Conservation (phyloP, 495 filamentous ascomycete species). For the Chaetomidium leptoderma region DNA sequence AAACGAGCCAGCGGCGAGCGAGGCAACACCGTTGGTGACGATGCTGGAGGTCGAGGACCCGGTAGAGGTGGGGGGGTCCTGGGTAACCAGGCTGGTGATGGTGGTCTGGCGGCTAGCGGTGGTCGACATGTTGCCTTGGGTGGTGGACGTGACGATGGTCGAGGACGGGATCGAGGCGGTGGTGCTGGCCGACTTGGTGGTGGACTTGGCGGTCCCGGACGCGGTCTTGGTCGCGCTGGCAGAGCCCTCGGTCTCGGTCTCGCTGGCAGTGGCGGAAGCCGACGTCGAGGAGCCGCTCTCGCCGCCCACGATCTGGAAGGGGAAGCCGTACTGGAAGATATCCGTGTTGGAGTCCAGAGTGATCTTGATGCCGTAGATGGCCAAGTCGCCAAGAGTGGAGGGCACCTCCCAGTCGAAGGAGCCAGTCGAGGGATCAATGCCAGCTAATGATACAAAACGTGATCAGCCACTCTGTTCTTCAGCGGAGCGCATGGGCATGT, state of each 20-base stretch:
- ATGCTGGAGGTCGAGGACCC: conserved; percentile 1
- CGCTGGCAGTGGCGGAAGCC: conserved; percentile 8
- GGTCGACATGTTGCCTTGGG: conserved; percentile 12
- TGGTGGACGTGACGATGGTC: conserved; percentile 15
- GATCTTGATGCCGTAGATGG: conserved; percentile 46
- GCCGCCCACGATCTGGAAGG: conserved; percentile 40
- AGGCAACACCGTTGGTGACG: conserved; percentile 31
- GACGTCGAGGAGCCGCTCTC: neutral
- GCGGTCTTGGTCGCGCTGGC: conserved; percentile 16
- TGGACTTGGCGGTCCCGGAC: neutral
- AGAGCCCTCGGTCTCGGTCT: conserved; percentile 13
- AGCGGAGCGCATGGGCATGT: neutral
- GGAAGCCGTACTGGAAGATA: conserved; percentile 50
- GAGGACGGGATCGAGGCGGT: conserved; percentile 14
- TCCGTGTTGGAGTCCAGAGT: conserved; percentile 29
- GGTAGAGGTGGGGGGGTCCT: conserved; percentile 1
- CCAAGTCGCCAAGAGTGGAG: conserved; percentile 33
- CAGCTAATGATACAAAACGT: conserved; percentile 21
- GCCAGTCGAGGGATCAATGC: conserved; percentile 30
- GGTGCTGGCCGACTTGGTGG: neutral
- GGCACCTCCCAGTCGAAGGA: conserved; percentile 39
- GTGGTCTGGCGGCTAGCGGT: conserved; percentile 14
- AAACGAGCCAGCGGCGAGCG: conserved; percentile 34
- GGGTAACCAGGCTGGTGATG: conserved; percentile 11
- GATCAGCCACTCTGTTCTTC: conserved; percentile 17